Base-by-base conservation (phyloP, 352 stramenopile species). In the Phytophthora pini region DNA sequence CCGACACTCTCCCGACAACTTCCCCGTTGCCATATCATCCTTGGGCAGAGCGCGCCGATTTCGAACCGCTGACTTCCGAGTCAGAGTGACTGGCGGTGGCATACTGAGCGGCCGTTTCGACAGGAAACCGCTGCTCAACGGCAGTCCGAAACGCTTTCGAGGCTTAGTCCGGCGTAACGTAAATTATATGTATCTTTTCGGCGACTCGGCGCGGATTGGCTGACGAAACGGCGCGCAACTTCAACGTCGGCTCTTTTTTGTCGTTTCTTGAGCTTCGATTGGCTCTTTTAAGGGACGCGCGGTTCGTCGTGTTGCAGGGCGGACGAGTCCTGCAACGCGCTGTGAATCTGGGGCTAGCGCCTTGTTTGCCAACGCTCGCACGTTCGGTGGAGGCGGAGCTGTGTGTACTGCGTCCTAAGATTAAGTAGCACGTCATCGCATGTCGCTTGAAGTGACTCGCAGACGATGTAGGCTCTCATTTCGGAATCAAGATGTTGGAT, bases 161-260 rank as follows among this genome's bases (percentile, higher is more conserved):
- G 24, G 34, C 26, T 34, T 39, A 39, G 34, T 49, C 32, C 4
- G 24, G 43, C 32, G n/a, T 56, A 66, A 61, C 49, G 49, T 61
- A 66, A 61, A 66, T 61, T 49, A 61, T 66, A 54, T 24, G 52
- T 48, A 40, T 48, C 43, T 48, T 52, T 61, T 31, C 17, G 27
- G 47, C 41, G 56, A 40, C 29, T 26, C 32, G 29, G 6, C 31
- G n/a, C 22, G 7, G 48, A 45, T 56, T 56, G 50, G 36, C 39
- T 47, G 50, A 7, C 13, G 50, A 57, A 47, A 15, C 32, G 59
- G 1, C 31, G 34, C 34, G 12, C 43, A 62, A 62, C 60, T 68
- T 68, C 51, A 68, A 68, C 29, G 12, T 63, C 46, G 43, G 12
- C 27, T 39, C 17, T 61, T 66, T 51, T 46, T 20, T 39, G 57